Conservation (phyloP, 2,329 filamentous ascomycete genomes). For the Sclerotinia minor region DNA sequence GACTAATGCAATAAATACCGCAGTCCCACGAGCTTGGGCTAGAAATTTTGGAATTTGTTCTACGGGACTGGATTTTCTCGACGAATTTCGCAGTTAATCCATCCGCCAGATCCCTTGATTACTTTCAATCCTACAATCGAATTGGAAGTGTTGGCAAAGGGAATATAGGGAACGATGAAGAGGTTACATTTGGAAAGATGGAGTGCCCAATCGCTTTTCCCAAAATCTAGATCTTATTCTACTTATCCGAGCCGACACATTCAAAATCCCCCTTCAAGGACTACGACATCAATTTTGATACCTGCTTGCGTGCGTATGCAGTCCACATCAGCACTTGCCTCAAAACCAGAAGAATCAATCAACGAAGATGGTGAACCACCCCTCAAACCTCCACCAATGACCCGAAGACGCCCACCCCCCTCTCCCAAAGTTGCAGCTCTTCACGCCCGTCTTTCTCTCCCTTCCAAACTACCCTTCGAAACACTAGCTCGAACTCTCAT, state of each 20-base stretch:
- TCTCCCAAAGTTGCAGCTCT: constrained; percentile 92
- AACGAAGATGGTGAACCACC: constrained; percentile 34
- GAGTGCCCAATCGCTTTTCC: constrained; percentile 58
- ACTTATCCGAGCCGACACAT: constrained; percentile 50
- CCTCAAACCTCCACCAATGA: not conserved
- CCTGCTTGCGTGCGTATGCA: constrained; percentile 41
- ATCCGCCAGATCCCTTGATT: constrained; percentile 7
- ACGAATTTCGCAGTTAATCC: constrained; percentile 10
- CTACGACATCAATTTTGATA: constrained; percentile 44
- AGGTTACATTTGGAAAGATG: constrained; percentile 61
- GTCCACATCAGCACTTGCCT: constrained; percentile 27
- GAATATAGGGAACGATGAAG: constrained; percentile 50
- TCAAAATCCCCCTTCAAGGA: constrained; percentile 54
- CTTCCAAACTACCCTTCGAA: constrained; percentile 77
- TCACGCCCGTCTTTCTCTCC: constrained; percentile 82
- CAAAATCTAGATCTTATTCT: constrained; percentile 45
- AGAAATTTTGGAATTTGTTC: constrained; percentile 27
- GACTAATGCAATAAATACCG: constrained; percentile 17
- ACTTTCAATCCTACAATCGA: constrained; percentile 4
- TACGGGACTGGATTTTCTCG: not conserved
- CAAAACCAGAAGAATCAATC: constrained; percentile 31
- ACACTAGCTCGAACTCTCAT: constrained; percentile 84
- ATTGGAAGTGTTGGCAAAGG: constrained; percentile 27
- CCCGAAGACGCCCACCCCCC: constrained; percentile 31
- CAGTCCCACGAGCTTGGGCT: constrained; percentile 22